Evolutionary conservation across 805 yeast species (phyloP).

Genomic region (Ogataea siamensis): DNA sequence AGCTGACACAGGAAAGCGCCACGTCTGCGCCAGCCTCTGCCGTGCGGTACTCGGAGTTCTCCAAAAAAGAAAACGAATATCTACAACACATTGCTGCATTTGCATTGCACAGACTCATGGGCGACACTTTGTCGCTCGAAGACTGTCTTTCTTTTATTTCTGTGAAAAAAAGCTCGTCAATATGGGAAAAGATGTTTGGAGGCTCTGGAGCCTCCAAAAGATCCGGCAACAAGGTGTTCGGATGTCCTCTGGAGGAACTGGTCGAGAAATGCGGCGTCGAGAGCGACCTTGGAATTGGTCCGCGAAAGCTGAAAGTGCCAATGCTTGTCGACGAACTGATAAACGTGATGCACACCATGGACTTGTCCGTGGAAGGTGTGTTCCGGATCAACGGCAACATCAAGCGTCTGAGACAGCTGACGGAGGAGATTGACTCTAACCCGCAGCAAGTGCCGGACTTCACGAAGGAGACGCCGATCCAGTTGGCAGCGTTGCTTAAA

Average conservation of each 20-base stretch:
- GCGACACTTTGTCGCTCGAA: constrained; percentile 34
- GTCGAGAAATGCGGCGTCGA: constrained; percentile 74
- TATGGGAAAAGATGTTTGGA: constrained; percentile 52
- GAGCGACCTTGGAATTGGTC: constrained; percentile 81
- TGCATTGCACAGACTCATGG: constrained; percentile 41
- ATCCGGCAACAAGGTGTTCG: constrained; percentile 56
- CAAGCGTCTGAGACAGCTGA: constrained; percentile 68
- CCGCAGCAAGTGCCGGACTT: constrained; percentile 74
- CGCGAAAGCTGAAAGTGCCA: constrained; percentile 77
- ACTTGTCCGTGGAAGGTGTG: constrained; percentile 93
- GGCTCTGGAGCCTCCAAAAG: constrained; percentile 9
- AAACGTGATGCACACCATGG: constrained; percentile 80
- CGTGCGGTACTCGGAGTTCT: constrained; percentile 64
- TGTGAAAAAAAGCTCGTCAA: constrained; percentile 41
- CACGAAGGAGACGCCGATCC: constrained; percentile 76
- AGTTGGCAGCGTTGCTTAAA: constrained; percentile 88
- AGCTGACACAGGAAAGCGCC: background rate
- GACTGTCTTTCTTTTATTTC: constrained; percentile 43
- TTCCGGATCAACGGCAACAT: constrained; percentile 96
- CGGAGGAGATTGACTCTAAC: constrained; percentile 67
- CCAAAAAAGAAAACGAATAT: constrained; percentile 53
- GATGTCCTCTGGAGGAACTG: constrained; percentile 67
- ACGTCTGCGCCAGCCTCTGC: constrained; percentile 23
- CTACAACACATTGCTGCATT: constrained; percentile 59
- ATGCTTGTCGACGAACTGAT: constrained; percentile 83